Conservation (phyloP, 129 eudicot species). For the Solidago caesia region DNA sequence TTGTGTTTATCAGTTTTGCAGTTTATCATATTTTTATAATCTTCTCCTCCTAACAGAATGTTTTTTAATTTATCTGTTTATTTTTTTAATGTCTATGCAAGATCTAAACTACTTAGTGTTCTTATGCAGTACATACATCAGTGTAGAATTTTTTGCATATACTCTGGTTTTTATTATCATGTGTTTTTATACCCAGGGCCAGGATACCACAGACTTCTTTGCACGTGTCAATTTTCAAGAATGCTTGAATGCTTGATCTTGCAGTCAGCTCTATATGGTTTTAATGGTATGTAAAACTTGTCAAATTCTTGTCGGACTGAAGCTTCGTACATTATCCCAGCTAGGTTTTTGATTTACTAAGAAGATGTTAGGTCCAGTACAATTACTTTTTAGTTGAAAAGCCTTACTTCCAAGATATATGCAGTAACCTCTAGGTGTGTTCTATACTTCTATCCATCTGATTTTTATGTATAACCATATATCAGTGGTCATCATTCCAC, state of each 20-base stretch:
- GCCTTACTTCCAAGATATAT: conserved; percentile 12
- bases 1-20: background rate
- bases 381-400: background rate
- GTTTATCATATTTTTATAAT: background rate
- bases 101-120: background rate
- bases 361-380: background rate
- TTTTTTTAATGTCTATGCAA: background rate
- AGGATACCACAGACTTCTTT: conserved; percentile 24
- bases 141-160: background rate
- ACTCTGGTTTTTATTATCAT: background rate
- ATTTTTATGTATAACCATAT: background rate
- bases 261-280: background rate
- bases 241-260: conserved; percentile 2
- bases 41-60: background rate
- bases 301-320: conserved; percentile 2
- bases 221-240: background rate
- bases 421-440: conserved; percentile 6
- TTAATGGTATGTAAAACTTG: conserved; percentile 26
- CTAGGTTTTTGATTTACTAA: conserved; percentile 22
- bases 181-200: background rate
- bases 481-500: background rate
- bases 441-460: background rate
- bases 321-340: conserved; percentile 9
- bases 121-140: background rate
- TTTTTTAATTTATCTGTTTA: background rate